Evolutionary conservation across 2,329 filamentous ascomycete genomes (phyloP), one percentile per base, ranked within the genome.

Genomic region (Talaromyces marneffei): DNA sequence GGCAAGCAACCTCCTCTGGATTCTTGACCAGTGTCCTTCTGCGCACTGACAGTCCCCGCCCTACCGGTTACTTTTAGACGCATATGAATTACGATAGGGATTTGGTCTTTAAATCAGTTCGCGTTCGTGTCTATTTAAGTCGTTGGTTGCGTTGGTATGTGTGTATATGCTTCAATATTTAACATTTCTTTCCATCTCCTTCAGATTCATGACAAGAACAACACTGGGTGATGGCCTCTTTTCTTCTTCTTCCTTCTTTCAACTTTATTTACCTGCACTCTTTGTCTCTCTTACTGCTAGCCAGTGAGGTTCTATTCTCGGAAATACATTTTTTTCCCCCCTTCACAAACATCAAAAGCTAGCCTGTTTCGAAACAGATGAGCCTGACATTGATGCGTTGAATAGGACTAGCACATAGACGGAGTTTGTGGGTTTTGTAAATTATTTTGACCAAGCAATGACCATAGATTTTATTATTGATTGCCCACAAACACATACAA

Each of bases 1-100:
- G 35, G 33, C 48, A 46, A 20, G 29, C 66, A 14, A 65, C 65
- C 48, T 66, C 68, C 59, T 70, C 68, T 55, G 66, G 73, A 46
- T 74, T 73, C 64, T 62, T 66, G 58, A 74, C 73, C 58, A 73
- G 70, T 63, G 67, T 65, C 42, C 46, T 65, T 33, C 62, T 65
- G 62, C 66, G 68, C 54, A 66, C 67, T 39, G 63, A 65, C 63
- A 70, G 20, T 33, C 42, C 27, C 16, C 46, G 23, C 25, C 60
- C 55, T 27, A 55, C 37, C 29, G 48, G 58, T 16, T 60, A 55
- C 48, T 55, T 55, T 29, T 60, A 55, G 58, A 48, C 27, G 20
- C 52, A 52, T 16, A n/a, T 59, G 33, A 59, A 39, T 27, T 20
- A 33, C 33, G 57, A 40, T 59, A 46, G 25, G 52, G 46, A 27